Evolutionary conservation across 176 grass and related monocot genomes (phyloP).

Genomic region (Canna indica): DNA sequence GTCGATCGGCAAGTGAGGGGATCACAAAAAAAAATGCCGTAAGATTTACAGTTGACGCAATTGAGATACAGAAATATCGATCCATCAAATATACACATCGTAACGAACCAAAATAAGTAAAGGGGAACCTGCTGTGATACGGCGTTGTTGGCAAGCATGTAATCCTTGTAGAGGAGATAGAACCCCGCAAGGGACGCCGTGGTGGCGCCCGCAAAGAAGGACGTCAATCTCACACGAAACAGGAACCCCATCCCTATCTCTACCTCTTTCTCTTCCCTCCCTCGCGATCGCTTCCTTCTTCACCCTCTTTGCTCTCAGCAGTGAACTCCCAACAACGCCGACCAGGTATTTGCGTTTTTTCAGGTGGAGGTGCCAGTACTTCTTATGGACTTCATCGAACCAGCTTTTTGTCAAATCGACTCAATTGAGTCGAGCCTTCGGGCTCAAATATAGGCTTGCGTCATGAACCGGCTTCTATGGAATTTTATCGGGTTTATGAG

Average conservation of each 20-base stretch:
- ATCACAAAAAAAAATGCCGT: background rate
- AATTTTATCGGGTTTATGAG: too few relatives aligned
- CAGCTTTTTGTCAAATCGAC: too few relatives aligned
- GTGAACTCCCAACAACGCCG: background rate
- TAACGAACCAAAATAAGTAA: background rate
- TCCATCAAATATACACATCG: too few relatives aligned
- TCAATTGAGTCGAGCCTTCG: too few relatives aligned
- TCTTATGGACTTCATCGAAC: too few relatives aligned
- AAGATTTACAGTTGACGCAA: background rate
- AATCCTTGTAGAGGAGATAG: constrained; percentile 79
- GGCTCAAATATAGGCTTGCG: too few relatives aligned
- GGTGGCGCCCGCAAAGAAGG: constrained; percentile 51
- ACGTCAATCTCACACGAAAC: constrained; percentile 51
- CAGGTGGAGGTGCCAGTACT: too few relatives aligned
- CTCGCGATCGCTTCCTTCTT: background rate
- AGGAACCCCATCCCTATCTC: constrained; percentile 49
- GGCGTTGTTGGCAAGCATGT: constrained; percentile 45
- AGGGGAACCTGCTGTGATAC: constrained; percentile 43
- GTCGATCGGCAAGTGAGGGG: background rate
- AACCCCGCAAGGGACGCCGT: constrained; percentile 46
- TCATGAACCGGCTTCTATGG: too few relatives aligned
- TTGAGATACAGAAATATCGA: background rate
- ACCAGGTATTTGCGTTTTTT: background rate
- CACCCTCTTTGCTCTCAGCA: background rate
- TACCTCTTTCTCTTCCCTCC: background rate